Conservation (phyloP, 495 filamentous ascomycete genomes). For the Talaromyces adpressus region DNA sequence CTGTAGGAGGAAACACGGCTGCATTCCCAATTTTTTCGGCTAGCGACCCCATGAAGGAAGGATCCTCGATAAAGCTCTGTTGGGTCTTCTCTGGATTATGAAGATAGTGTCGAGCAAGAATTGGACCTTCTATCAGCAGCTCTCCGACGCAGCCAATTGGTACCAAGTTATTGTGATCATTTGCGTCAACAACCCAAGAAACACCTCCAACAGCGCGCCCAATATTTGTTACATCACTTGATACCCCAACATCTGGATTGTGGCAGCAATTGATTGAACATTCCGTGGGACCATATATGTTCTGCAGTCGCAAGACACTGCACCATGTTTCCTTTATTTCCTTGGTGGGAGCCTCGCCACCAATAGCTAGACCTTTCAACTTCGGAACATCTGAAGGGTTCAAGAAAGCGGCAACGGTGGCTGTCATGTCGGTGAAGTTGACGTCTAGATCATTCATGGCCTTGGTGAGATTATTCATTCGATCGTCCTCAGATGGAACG, state of each 20-base stretch:
- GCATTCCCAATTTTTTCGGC: constrained; percentile 2
- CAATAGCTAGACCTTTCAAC: constrained; percentile 14
- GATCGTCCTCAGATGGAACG: constrained; percentile 26
- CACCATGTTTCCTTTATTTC: constrained; percentile 12
- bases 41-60: constrained; percentile 31
- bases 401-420: constrained; percentile 16
- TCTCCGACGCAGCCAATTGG: constrained; percentile 56
- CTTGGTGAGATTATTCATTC: constrained; percentile 17
- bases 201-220: constrained; percentile 19
- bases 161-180: constrained; percentile 43
- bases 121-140: constrained; percentile 53
- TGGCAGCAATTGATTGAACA: constrained; percentile 25
- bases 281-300: constrained; percentile 32
- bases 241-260: background rate
- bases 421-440: constrained; percentile 30
- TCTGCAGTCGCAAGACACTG: constrained; percentile 16
- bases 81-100: constrained; percentile 30
- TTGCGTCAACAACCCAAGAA: constrained; percentile 52
- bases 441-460: constrained; percentile 29
- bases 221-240: constrained; percentile 14
- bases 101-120: constrained; percentile 45
- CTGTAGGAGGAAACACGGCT: background rate
- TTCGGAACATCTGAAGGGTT: constrained; percentile 14
- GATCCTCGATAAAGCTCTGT: constrained; percentile 41
- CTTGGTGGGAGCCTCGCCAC: constrained; percentile 14